Evolutionary conservation across 441 rosid genomes (phyloP), one percentile per base, ranked within the genome.

Genomic region (Croton setiger): DNA sequence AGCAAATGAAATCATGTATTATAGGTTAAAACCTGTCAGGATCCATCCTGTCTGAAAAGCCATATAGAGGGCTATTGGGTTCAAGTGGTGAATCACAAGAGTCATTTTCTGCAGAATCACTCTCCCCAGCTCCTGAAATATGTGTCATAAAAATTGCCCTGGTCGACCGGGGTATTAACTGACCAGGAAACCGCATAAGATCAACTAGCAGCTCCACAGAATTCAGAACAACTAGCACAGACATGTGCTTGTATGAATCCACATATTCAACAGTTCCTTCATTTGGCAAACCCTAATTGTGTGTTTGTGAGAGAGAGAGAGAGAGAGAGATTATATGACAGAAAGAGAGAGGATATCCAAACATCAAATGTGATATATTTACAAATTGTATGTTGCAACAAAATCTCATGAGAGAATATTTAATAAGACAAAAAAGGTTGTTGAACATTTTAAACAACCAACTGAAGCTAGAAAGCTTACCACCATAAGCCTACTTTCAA

Each of bases 41-140:
- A 76, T 96, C 99, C 75, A 83, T 70, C 83, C 91, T 82, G 69
- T 96, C 98, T 44, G 97, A 64, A 82, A 79, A 81, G 61, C 98
- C 97, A 82, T 88, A 93, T 36, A 91, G 82, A 68, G 99, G 99
- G 81, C 99, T 96, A 74, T 93, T 96, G 74, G 99, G 99, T 82
- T 96, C 99, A 60, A 96, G 81, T 14, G 99, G 98, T 71, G 99
- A 96, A 80, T 96, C 99, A 60, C 99, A 96, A 39, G 99, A 96
- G 76, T 96, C 99, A 83, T 96, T 96, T 82, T 96, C 99, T 67
- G 97, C 98, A 80, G 98, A 96, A 81, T 96, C 99, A 83, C 98
- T 93, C 87, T 96, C 99, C 83, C 97, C 99, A 69, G 96, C 93
- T 35, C 96, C 94, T 72, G 98, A 85, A 68, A 90, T 83, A 82